These are phyloP conservation scores for Cubamyces sp. DNA, from an alignment of 768 basidiomycete species.

Conservation along the genomic window DNA sequence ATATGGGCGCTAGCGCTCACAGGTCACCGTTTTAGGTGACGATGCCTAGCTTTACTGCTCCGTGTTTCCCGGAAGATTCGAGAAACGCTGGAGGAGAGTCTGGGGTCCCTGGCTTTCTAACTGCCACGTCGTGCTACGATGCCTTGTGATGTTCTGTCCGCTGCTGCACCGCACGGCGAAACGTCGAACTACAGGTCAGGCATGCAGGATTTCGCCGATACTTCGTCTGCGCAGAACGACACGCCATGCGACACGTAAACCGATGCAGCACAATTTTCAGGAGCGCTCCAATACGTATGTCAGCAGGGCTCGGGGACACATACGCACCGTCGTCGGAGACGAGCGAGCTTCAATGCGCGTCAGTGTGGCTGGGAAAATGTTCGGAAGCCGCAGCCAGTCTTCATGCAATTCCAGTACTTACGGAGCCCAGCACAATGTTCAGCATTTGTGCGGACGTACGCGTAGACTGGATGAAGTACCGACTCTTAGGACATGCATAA, in stretches of 20 bases:
- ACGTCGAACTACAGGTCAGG: conserved; percentile 4
- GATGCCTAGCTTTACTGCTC: not conserved
- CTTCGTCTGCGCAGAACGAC: not conserved
- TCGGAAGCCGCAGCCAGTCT: no score
- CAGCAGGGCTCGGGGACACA: not conserved
- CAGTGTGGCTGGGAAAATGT: not conserved
- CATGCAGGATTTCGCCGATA: conserved; percentile 5
- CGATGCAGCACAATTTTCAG: no score
- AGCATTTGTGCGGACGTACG: no score
- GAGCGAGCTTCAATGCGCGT: not conserved
- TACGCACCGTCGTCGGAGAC: not conserved
- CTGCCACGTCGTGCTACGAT: conserved; percentile 21
- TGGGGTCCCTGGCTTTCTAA: conserved; percentile 9
- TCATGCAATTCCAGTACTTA: not conserved
- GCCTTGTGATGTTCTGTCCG: conserved; percentile 16
- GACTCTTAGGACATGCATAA: no score
- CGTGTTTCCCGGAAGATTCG: conserved; percentile 11
- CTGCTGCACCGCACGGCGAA: conserved; percentile 20
- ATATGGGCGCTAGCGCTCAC: not conserved
- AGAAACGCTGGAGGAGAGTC: conserved; percentile 9
- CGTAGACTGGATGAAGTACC: no score
- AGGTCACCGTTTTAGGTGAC: not conserved
- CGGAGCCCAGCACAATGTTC: not conserved
- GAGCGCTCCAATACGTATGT: not conserved
- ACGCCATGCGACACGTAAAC: conserved; percentile 11